phyloP scores from a whole-genome alignment of 208 protist genomes.

The Naegleria fowleri region DNA sequence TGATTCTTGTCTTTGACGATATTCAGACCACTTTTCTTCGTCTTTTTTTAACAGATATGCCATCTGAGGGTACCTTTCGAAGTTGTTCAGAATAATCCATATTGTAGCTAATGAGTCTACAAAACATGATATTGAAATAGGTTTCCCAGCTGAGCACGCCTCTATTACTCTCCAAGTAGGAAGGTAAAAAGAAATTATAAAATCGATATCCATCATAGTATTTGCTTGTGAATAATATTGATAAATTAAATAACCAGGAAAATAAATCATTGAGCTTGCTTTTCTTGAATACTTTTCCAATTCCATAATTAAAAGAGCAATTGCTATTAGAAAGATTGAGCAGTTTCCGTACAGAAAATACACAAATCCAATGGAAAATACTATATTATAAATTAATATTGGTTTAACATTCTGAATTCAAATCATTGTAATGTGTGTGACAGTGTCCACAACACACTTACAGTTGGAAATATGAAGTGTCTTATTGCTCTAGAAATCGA shows the following conservation, averaged over 20 bases:
- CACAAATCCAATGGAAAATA: neutral
- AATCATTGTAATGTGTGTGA: neutral
- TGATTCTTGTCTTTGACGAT: slow-evolving; percentile 24
- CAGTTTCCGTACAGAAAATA: neutral
- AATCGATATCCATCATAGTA: slow-evolving; percentile 4
- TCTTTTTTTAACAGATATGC: neutral
- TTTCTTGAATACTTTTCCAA: neutral
- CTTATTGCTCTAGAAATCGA: neutral
- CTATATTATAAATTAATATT: neutral
- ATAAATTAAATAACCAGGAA: neutral
- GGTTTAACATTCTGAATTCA: neutral
- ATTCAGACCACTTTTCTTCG: slow-evolving; percentile 27
- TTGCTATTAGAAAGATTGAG: neutral
- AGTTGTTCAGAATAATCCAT: neutral
- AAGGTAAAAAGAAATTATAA: neutral
- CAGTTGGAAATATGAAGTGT: neutral
- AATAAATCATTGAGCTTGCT: neutral
- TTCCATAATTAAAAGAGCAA: slow-evolving; percentile 2
- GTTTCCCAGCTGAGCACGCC: slow-evolving; percentile 29
- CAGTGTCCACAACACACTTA: neutral
- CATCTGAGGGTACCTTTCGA: neutral
- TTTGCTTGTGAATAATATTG: neutral
- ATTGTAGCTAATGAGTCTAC: slow-evolving; percentile 40
- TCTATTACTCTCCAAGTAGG: neutral
- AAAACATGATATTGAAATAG: slow-evolving; percentile 40